phyloP scores from a whole-genome alignment of 1,284 basidiomycete genomes.

The Gastroboletus turbinatus region DNA sequence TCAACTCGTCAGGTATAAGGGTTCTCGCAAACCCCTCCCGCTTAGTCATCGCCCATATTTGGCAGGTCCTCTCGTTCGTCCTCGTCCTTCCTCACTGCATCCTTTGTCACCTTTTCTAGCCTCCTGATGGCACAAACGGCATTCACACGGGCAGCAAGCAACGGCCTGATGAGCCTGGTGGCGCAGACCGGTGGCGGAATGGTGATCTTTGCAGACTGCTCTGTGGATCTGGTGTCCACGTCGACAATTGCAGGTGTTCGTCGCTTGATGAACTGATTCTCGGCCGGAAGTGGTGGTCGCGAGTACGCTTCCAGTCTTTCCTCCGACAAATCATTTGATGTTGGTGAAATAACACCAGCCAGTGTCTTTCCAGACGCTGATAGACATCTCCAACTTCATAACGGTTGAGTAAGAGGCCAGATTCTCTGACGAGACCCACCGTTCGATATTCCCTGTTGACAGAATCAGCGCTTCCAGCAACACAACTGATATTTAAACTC shows the following conservation, averaged over 20 bases:
- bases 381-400: slow-evolving; percentile 35
- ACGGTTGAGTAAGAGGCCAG: background rate
- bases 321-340: slow-evolving; percentile 7
- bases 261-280: slow-evolving; percentile 40
- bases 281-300: slow-evolving; percentile 36
- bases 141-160: slow-evolving; percentile 5
- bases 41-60: slow-evolving; percentile 29
- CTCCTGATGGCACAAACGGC: background rate
- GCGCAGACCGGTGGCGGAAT: background rate
- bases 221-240: background rate
- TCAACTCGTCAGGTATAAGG: slow-evolving; percentile 13
- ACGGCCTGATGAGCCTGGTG: background rate
- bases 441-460: slow-evolving; percentile 3
- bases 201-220: background rate
- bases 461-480: background rate
- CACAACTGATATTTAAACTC: slow-evolving; percentile 14
- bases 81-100: background rate
- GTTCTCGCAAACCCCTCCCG: slow-evolving; percentile 13
- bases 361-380: slow-evolving; percentile 39
- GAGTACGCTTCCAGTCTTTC: slow-evolving; percentile 33
- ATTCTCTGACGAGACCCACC: background rate
- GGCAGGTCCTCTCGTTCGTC: slow-evolving; percentile 22
- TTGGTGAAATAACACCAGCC: slow-evolving; percentile 26
- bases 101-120: background rate
- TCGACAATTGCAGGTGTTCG: slow-evolving; percentile 1